Conservation (phyloP, 1,284 basidiomycete genomes). For the Tilletiaria anomala region DNA sequence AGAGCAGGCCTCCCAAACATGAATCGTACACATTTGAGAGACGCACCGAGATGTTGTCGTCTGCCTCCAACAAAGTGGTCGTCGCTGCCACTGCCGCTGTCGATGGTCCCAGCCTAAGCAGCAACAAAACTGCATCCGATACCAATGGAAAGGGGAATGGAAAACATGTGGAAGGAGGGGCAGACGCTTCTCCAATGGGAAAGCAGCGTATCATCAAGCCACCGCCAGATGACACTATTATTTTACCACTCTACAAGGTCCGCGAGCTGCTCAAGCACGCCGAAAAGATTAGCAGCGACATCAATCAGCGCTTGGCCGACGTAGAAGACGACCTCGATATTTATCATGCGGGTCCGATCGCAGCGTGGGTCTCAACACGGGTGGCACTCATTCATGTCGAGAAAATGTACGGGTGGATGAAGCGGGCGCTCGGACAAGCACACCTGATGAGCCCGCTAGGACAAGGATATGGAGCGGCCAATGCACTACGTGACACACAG, state of each 20-base stretch:
- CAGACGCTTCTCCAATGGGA: no score
- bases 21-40: constrained; percentile 56
- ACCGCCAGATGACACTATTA: constrained; percentile 47
- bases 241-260: background rate
- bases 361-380: background rate
- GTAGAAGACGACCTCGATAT: background rate
- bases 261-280: background rate
- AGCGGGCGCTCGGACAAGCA: background rate
- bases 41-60: constrained; percentile 53
- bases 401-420: background rate
- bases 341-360: background rate
- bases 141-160: no score
- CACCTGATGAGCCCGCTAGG: background rate
- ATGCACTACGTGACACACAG: background rate
- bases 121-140: no score
- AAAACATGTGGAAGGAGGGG: background rate
- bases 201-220: background rate
- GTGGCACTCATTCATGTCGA: background rate
- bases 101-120: no score
- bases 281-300: background rate
- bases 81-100: background rate
- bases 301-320: background rate
- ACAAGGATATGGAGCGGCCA: background rate
- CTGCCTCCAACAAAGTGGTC: background rate
- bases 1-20: constrained; percentile 52